These are phyloP conservation scores for Alternaria sp. DNA, from an alignment of 2,329 filamentous ascomycete species.

Conservation along the genomic window DNA sequence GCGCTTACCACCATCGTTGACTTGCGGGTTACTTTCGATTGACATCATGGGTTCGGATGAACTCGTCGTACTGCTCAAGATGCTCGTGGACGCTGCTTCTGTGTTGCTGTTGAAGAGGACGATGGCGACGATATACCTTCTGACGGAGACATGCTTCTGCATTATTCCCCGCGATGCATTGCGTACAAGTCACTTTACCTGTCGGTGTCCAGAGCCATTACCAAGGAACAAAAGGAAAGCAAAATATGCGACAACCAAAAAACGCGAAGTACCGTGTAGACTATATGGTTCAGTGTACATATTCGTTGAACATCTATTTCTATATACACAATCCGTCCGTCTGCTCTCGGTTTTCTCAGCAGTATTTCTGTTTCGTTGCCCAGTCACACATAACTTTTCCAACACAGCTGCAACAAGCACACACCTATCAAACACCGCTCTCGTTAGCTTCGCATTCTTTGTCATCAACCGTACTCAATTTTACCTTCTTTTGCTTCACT, in stretches of 20 bases:
- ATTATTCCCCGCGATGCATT: neutral
- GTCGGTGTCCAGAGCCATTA: neutral
- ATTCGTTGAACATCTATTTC: rapidly evolving
- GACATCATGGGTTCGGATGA: too few relatives aligned
- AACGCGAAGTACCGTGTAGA: neutral
- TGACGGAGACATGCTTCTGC: neutral
- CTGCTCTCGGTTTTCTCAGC: constrained; percentile 2
- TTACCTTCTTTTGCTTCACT: constrained; percentile 35
- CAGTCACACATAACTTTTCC: constrained; percentile 41
- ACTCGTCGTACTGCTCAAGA: too few relatives aligned
- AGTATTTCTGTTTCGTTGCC: constrained; percentile 33
- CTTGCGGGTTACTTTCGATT: too few relatives aligned
- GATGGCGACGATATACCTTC: too few relatives aligned
- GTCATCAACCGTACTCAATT: neutral
- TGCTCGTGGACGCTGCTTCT: too few relatives aligned
- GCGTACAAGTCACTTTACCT: neutral
- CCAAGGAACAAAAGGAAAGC: neutral
- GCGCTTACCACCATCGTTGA: too few relatives aligned
- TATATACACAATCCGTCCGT: neutral
- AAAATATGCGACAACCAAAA: neutral
- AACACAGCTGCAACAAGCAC: constrained; percentile 45
- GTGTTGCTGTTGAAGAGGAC: too few relatives aligned
- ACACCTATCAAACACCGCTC: constrained; percentile 25
- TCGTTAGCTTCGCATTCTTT: constrained; percentile 1
- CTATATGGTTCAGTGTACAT: neutral